Evolutionary conservation across 768 basidiomycete species (phyloP), one percentile per base, ranked within the genome.

Genomic region (Cantharellus cinnabarinus): DNA sequence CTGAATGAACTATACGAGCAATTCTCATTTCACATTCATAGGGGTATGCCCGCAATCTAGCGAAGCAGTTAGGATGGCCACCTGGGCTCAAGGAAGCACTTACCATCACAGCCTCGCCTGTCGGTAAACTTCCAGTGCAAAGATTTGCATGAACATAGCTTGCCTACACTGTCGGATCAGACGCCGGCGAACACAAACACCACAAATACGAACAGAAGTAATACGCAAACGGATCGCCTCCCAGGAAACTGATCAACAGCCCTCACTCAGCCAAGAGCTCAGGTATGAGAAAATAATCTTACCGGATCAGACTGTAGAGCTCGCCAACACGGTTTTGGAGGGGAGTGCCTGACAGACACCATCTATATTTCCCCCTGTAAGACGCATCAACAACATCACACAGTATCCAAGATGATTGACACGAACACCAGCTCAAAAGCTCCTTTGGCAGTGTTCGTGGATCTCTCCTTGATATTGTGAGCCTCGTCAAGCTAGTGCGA

Each of bases 261-360:
- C 15, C 63, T 63, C 63, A 65, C 41, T 35, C 41, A 63, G 66
- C 66, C 0, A 68, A 89, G 68, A 91, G 87, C 38, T 87, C 88
- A n/a, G 89, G 89, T 57, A 94, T 70, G 73, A 97, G 95, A 55
- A 70, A 63, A 7, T 48, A 29, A 10, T 10, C 58, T 54, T 10
- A 64, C 62, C 87, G 76, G 51, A 97, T 79, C 48, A 95, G 77
- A 68, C 91, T 95, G 72, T 99, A 99, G 56, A 99, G 71, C 68
- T 99, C 95, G 63, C 95, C 95, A n/a, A 99, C 95, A 63, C 95
- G 83, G 67, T 97, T 97, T 69, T 99, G 94, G 4, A 99, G 73
- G 0, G 94, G 94, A 3, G 94, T 97, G 3, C 93, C 93, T 40
- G 91, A 95, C 38, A 99, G 74, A 71, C 95, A 99, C 95, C 95